Conservation (phyloP, 768 basidiomycete species). For the Podaxis sp. region DNA sequence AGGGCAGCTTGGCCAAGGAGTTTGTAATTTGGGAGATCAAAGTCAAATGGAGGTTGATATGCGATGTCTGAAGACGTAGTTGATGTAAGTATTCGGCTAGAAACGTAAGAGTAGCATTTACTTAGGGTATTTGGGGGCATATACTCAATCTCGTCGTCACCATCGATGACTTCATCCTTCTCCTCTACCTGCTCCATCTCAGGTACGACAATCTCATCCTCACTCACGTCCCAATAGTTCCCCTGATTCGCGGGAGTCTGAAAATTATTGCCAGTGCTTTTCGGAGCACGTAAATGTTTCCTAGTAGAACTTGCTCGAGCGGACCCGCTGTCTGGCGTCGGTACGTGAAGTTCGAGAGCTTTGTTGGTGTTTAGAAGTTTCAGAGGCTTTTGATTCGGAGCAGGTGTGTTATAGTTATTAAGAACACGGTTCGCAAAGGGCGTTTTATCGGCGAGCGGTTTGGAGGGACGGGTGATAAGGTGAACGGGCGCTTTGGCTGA, state of each 20-base stretch:
- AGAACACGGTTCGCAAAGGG: slow-evolving; percentile 66
- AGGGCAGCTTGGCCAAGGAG: slow-evolving; percentile 37
- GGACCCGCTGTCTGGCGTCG: slow-evolving; percentile 38
- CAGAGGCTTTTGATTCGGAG: slow-evolving; percentile 29
- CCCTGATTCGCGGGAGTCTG: slow-evolving; percentile 69
- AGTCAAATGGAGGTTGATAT: slow-evolving; percentile 44
- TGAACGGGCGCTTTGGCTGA: slow-evolving; percentile 21
- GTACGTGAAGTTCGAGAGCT: slow-evolving; percentile 21
- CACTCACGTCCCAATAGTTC: slow-evolving; percentile 77
- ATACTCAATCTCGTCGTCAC: slow-evolving; percentile 52
- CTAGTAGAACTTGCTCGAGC: slow-evolving; percentile 66
- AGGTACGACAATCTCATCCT: slow-evolving; percentile 36
- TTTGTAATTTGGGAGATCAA: slow-evolving; percentile 44
- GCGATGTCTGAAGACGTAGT: slow-evolving; percentile 35
- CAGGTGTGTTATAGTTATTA: slow-evolving; percentile 12
- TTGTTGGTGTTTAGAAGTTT: slow-evolving; percentile 26
- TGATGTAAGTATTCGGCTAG: not conserved
- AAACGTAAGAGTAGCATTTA: slow-evolving; percentile 18
- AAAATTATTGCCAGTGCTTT: slow-evolving; percentile 49
- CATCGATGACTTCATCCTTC: slow-evolving; percentile 29
- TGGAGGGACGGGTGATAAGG: slow-evolving; percentile 27
- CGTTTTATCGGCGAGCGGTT: slow-evolving; percentile 73
- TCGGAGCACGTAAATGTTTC: slow-evolving; percentile 58
- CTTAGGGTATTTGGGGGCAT: slow-evolving; percentile 49
- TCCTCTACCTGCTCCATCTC: slow-evolving; percentile 29